Evolutionary conservation across 306 rosid genomes (phyloP), one percentile per base, ranked within the genome.

Genomic region (Cucurbita ficifolia): DNA sequence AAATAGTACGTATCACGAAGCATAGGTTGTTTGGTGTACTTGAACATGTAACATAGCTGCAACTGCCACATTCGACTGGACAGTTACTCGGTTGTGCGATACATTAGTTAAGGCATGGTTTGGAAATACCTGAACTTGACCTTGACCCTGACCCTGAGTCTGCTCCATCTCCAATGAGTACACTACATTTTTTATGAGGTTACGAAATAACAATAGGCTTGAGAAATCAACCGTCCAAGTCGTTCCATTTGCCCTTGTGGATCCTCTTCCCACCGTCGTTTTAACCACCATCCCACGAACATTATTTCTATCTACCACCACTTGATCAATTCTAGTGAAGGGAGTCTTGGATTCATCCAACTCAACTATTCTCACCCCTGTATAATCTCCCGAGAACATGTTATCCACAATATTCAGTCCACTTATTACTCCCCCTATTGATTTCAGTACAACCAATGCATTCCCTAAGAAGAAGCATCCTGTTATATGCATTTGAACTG

Each of bases 381-480:
- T 79, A 35, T 79, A 79, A 21, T 79, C 83, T 10, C 86, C 86
- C 3, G 83, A 38, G 60, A 83, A 83, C 81, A 79, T 83, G 50
- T 83, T 83, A 39, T 83, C 83, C 4, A 80, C 83, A 5, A 79
- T 70, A 6, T 60, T 75, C 38, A 83, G 58, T 3, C 81, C 83
- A 2, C 77, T 76, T 0, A 71, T 51, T 5, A 77, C 79, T 7
- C 83, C 86, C 52, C 76, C 79, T 42, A 83, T 48, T 5, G 83
- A 80, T 39, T 83, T 83, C 24, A 83, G 46, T 60, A 22, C 46
- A 14, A 83, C 39, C 68, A 68, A 74, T n/a, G 77, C 86, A 56
- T 83, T 80, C 45, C 86, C 86, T 5, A 83, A 69, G 77, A 83
- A 83, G 57, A 83, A 83, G 1, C 80, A 76, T 4, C 81, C 81